Evolutionary conservation across 2,329 filamentous ascomycete species (phyloP).

Genomic region (Xylariaceae sp.): DNA sequence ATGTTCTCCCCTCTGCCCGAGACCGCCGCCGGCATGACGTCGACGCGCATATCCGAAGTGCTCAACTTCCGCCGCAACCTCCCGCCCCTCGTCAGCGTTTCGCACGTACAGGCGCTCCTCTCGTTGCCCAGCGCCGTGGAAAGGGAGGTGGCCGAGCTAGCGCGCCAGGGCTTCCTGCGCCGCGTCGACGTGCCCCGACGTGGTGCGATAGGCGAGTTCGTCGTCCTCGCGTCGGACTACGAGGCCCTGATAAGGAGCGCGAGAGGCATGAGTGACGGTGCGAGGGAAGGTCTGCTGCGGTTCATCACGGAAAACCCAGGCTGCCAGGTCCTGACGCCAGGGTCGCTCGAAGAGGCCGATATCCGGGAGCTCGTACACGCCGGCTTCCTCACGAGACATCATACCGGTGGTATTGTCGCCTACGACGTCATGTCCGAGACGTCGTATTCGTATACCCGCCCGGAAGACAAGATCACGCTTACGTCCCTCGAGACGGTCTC

Average conservation of each 20-base stretch:
- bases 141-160: conserved; percentile 59
- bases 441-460: conserved; percentile 40
- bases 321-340: conserved; percentile 35
- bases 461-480: conserved; percentile 50
- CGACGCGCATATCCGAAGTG: conserved; percentile 56
- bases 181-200: conserved; percentile 59
- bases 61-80: conserved; percentile 55
- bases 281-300: conserved; percentile 46
- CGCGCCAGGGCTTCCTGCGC: conserved; percentile 50
- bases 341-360: conserved; percentile 19
- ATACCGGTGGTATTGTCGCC: conserved; percentile 31
- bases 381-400: conserved; percentile 59
- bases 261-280: conserved; percentile 33
- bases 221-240: conserved; percentile 55
- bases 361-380: conserved; percentile 52
- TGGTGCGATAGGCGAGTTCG: conserved; percentile 57
- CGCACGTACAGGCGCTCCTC: conserved; percentile 61
- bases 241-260: conserved; percentile 40
- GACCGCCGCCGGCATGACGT: conserved; percentile 54
- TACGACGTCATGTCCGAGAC: conserved; percentile 29
- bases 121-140: conserved; percentile 59
- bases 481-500: conserved; percentile 59
- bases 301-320: conserved; percentile 49
- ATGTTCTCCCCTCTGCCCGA: conserved; percentile 63
- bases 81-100: conserved; percentile 59